Evolutionary conservation across 768 basidiomycete genomes (phyloP).

Genomic region (Gautieria morchelliformis): DNA sequence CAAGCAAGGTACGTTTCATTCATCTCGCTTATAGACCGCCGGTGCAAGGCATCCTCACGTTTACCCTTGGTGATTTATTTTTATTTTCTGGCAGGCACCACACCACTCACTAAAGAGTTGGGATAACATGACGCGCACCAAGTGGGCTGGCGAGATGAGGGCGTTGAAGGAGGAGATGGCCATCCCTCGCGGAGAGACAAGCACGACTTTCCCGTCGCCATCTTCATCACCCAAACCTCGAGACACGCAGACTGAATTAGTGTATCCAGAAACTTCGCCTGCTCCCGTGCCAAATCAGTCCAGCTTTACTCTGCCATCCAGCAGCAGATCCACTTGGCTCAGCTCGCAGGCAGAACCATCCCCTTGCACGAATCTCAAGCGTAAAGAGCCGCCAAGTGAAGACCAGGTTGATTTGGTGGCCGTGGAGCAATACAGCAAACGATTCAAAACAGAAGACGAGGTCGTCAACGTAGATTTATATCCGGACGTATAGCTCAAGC

Average conservation of each 20-base stretch:
- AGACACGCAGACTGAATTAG: slow-evolving; percentile 13
- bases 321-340: neutral
- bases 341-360: no score
- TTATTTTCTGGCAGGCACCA: slow-evolving; percentile 37
- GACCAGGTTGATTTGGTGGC: neutral
- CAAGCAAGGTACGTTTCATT: slow-evolving; percentile 34
- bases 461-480: neutral
- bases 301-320: neutral
- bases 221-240: slow-evolving; percentile 10
- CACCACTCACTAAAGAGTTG: slow-evolving; percentile 48
- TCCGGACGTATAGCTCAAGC: neutral
- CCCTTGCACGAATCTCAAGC: neutral
- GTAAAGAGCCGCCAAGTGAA: neutral
- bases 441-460: neutral
- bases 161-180: slow-evolving; percentile 28
- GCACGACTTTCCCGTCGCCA: neutral
- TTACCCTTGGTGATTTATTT: neutral
- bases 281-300: neutral
- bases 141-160: slow-evolving; percentile 33
- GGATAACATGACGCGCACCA: slow-evolving; percentile 28
- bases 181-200: slow-evolving; percentile 22
- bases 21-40: neutral
- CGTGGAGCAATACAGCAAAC: neutral
- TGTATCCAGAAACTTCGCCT: neutral
- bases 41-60: neutral